phyloP scores from a whole-genome alignment of 2,329 filamentous ascomycete genomes.

The Phialemoniopsis sp. region DNA sequence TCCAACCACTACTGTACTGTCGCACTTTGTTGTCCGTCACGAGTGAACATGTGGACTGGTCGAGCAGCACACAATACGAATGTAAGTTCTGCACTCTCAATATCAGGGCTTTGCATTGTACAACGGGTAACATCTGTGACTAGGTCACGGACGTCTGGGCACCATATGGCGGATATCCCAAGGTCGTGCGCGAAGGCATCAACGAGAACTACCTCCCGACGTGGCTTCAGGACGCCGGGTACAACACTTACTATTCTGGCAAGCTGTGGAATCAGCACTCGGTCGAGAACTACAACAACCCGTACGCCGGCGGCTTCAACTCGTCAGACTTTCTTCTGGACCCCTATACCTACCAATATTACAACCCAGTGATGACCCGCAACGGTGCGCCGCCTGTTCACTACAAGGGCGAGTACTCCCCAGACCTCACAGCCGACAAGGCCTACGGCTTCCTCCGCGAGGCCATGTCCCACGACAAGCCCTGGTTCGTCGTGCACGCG shows the following conservation, averaged over 20 bases:
- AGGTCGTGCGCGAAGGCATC: constrained; percentile 59
- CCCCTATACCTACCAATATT: constrained; percentile 58
- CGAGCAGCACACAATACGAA: constrained; percentile 68
- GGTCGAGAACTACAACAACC: constrained; percentile 54
- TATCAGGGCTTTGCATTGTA: too few species aligned
- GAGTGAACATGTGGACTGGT: constrained; percentile 62
- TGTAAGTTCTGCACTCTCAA: too few species aligned
- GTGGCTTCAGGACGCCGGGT: constrained; percentile 63
- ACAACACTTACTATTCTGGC: constrained; percentile 66
- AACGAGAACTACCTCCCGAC: constrained; percentile 65
- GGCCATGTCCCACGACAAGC: constrained; percentile 45
- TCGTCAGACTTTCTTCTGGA: constrained; percentile 51
- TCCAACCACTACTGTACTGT: constrained; percentile 63
- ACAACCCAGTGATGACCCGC: constrained; percentile 54
- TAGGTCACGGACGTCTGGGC: too few species aligned
- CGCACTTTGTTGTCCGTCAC: constrained; percentile 63
- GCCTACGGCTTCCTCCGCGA: constrained; percentile 57
- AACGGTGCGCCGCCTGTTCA: constrained; percentile 49
- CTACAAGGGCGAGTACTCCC: constrained; percentile 41
- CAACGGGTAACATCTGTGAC: too few species aligned
- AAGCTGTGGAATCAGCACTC: constrained; percentile 66
- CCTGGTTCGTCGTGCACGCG: constrained; percentile 63
- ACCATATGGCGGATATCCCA: constrained; percentile 63
- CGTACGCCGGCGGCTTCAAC: constrained; percentile 54
- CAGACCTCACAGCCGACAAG: constrained; percentile 56